Evolutionary conservation across 2,329 filamentous ascomycete genomes (phyloP).

Genomic region (Aspergillus sergii): DNA sequence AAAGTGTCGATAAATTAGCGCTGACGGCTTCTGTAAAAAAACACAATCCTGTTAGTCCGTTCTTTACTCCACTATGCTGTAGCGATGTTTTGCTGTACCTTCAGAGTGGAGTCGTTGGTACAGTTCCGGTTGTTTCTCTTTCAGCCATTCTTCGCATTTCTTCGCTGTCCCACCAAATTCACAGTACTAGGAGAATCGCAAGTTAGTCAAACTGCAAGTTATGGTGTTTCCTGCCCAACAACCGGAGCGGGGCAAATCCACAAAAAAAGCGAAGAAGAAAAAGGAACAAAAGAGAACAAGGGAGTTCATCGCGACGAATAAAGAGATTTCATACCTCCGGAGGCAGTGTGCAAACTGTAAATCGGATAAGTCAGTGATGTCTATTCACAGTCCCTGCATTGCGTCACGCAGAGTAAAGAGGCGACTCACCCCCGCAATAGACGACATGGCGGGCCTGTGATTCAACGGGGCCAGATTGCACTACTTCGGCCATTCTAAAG

Average conservation of each 20-base stretch:
- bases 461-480: slow-evolving; percentile 38
- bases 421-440: slow-evolving; percentile 62
- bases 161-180: slow-evolving; percentile 96
- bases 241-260: background rate
- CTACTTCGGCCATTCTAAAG: slow-evolving; percentile 36
- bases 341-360: slow-evolving; percentile 64
- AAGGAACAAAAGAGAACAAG: slow-evolving; percentile 11
- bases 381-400: background rate
- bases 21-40: slow-evolving; percentile 68
- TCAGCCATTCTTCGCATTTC: slow-evolving; percentile 96
- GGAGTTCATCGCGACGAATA: slow-evolving; percentile 21
- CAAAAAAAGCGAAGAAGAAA: background rate
- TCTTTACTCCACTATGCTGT: background rate
- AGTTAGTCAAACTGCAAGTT: slow-evolving; percentile 11
- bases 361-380: slow-evolving; percentile 6
- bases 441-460: slow-evolving; percentile 57
- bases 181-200: slow-evolving; percentile 72
- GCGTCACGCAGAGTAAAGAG: background rate
- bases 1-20: slow-evolving; percentile 82
- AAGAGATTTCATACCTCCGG: slow-evolving; percentile 60
- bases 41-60: background rate
- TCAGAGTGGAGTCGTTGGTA: slow-evolving; percentile 83
- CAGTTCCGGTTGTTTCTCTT: slow-evolving; percentile 71
- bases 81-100: slow-evolving; percentile 54
- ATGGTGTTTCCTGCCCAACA: background rate